These are phyloP conservation scores for Tuber indicum DNA, from an alignment of 495 filamentous ascomycete genomes.

Conservation along the genomic window DNA sequence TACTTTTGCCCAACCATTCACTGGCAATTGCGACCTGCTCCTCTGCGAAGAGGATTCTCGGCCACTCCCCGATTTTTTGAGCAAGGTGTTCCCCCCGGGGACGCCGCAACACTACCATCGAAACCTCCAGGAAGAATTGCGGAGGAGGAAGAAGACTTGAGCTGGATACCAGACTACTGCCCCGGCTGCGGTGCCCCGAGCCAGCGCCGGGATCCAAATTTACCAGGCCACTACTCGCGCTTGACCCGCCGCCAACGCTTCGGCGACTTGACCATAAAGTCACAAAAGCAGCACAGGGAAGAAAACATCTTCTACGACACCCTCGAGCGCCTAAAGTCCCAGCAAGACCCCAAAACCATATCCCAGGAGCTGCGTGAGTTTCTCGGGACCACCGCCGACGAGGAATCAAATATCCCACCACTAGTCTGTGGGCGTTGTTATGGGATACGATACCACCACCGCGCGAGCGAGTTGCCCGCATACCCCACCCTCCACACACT, in stretches of 20 bases:
- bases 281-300: conserved; percentile 29
- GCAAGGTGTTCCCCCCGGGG: not conserved
- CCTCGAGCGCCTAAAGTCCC: conserved; percentile 20
- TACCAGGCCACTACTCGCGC: conserved; percentile 68
- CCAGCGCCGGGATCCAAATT: conserved; percentile 60
- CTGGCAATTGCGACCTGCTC: not conserved
- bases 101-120: not conserved
- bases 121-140: not conserved
- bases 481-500: conserved; percentile 68
- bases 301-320: conserved; percentile 42
- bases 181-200: conserved; percentile 83
- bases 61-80: not conserved
- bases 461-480: conserved; percentile 24
- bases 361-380: conserved; percentile 2
- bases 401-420: conserved; percentile 10
- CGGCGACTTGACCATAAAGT: conserved; percentile 44
- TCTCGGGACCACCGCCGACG: not conserved
- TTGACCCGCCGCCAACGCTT: conserved; percentile 49
- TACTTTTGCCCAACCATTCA: not conserved
- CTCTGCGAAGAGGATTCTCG: conserved; percentile 4
- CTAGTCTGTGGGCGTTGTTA: conserved; percentile 85
- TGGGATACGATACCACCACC: conserved; percentile 69
- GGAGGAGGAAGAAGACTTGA: conserved; percentile 46
- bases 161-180: conserved; percentile 55
- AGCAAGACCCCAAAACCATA: conserved; percentile 12